A percentile compares a stretch with the other conserved stretches of the same genome.
Evolutionary conservation across 805 yeast species (phyloP).

Genomic region (Kuraishia capsulata): DNA sequence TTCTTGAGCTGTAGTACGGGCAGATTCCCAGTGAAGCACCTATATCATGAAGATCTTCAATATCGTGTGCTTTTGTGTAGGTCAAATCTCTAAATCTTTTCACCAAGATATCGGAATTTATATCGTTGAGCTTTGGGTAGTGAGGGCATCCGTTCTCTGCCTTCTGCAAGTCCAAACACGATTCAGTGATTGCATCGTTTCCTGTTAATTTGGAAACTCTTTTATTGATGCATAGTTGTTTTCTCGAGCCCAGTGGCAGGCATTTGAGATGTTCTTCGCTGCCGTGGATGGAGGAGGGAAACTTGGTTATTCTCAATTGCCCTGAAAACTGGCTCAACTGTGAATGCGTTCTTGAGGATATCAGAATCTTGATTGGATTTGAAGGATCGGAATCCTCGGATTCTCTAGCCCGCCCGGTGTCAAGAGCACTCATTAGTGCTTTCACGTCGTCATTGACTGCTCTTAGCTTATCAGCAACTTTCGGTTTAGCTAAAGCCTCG

Average conservation of each 20-base stretch:
- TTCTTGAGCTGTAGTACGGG: constrained; percentile 74
- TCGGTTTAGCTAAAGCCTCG: neutral
- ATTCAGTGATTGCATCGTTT: constrained; percentile 60
- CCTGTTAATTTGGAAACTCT: constrained; percentile 41
- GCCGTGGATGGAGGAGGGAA: constrained; percentile 50
- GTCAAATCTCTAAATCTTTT: constrained; percentile 44
- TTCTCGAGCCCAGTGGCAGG: constrained; percentile 72
- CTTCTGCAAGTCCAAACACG: constrained; percentile 62
- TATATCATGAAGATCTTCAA: constrained; percentile 62
- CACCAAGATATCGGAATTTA: constrained; percentile 20
- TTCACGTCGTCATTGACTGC: constrained; percentile 38
- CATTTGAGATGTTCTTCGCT: constrained; percentile 38
- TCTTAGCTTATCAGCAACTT: constrained; percentile 19
- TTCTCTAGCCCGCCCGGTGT: constrained; percentile 14
- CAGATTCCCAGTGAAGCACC: constrained; percentile 56
- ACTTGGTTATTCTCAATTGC: constrained; percentile 54
- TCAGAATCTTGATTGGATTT: constrained; percentile 37
- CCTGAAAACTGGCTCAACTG: constrained; percentile 74
- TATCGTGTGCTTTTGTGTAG: constrained; percentile 55
- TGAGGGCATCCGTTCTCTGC: constrained; percentile 26
- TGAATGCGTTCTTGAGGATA: constrained; percentile 85
- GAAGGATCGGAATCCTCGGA: constrained; percentile 22
- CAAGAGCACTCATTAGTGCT: constrained; percentile 34
- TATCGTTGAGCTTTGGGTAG: constrained; percentile 25
- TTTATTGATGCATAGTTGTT: constrained; percentile 74